Evolutionary conservation across 2,329 filamentous ascomycete species (phyloP).

Genomic region (Aspergillus puulaauensis): DNA sequence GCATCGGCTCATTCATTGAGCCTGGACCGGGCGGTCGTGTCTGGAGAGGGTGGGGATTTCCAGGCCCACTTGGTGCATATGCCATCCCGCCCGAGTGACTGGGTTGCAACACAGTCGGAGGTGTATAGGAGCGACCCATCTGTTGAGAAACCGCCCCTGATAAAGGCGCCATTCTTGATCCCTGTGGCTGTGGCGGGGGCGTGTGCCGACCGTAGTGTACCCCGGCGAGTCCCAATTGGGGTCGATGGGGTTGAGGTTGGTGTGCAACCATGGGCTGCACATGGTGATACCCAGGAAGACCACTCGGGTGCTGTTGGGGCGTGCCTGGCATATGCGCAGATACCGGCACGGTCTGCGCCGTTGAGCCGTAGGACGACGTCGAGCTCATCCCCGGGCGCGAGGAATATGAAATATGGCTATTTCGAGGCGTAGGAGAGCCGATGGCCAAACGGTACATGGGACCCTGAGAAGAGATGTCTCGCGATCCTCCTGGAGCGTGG

Average conservation of each 20-base stretch:
- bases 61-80: conserved; percentile 29
- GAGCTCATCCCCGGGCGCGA: conserved; percentile 29
- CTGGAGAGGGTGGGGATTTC: conserved; percentile 28
- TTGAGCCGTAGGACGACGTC: conserved; percentile 27
- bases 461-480: conserved; percentile 29
- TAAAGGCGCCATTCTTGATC: conserved; percentile 24
- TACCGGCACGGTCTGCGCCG: conserved; percentile 25
- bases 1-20: conserved; percentile 21
- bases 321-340: conserved; percentile 27
- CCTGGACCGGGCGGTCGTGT: conserved; percentile 28
- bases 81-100: conserved; percentile 27
- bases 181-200: conserved; percentile 32
- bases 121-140: conserved; percentile 40
- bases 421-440: conserved; percentile 33
- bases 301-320: conserved; percentile 18
- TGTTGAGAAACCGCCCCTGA: conserved; percentile 25
- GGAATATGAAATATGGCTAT: conserved; percentile 28
- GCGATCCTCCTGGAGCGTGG: conserved; percentile 25
- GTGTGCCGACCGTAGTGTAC: conserved; percentile 34
- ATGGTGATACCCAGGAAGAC: conserved; percentile 27
- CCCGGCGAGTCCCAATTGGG: conserved; percentile 30
- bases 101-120: conserved; percentile 35
- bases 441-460: conserved; percentile 24
- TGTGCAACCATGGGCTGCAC: conserved; percentile 40
- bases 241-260: conserved; percentile 33